Base-by-base conservation (phyloP, 2,329 filamentous ascomycete genomes). In the Arthrobotrys entomopaga region DNA sequence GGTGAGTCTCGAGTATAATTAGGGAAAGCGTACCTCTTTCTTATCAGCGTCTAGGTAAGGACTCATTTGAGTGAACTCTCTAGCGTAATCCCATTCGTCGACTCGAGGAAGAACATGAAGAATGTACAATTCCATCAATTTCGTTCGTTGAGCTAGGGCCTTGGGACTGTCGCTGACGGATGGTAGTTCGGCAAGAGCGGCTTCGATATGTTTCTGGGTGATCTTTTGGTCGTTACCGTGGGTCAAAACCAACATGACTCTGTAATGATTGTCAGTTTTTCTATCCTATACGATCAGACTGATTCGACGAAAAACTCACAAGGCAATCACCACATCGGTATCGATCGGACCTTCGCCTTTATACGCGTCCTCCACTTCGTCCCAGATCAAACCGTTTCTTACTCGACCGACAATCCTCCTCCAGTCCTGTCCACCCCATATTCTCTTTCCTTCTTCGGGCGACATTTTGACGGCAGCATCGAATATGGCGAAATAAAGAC, bases 1-100 rank as follows among this genome's bases (percentile, higher is more conserved):
- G 11, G 20, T 34, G 16, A 11, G 7, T 20, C 46, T 24, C 4
- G 24, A 2, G 20, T 13, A 52, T 7, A 43, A 16, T 8, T 10
- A 34, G 15, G 26, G 13, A 15, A 34, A 54, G 40, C 64, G 13
- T 69, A 79, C 78, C 58, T 79, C 77, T 71, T 77, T 78, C 66
- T 77, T 77, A 83, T 98, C 95, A 60, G 97, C 94, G 80, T 98
- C 94, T 0, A 99, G 86, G 24, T 97, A 88, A 53, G 94, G 89
- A 81, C 89, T 95, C 79, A 92, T 88, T 79, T 86, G 88, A 79
- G 98, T 96, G 81, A 98, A 98, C 78, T 96, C 91, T 72, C 88
- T 87, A 2, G 95, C 92, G 79, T 97, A 97, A 70, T 97, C 92
- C 95, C 95, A 99, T 82, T 98, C 93, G 65, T 92, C 89, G 78